These are phyloP conservation scores for Ophiostoma pallidulum DNA, from an alignment of 2,329 filamentous ascomycete species.

Conservation along the genomic window DNA sequence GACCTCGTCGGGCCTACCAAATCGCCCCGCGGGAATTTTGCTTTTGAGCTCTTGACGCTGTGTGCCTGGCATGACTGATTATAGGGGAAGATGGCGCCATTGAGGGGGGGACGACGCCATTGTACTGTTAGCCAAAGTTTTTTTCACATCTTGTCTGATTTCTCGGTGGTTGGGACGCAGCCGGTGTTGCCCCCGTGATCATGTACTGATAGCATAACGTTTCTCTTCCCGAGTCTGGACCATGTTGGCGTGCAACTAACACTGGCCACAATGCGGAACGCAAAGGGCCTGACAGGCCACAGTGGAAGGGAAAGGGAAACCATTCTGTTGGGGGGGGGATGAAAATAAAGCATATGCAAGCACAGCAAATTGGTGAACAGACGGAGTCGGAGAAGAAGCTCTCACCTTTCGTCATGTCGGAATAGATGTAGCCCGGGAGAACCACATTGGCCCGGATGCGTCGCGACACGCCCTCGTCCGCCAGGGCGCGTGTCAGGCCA, in stretches of 20 bases:
- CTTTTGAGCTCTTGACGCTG: neutral
- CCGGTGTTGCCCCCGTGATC: neutral
- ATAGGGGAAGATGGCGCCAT: neutral
- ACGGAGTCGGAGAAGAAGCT: too few relatives aligned
- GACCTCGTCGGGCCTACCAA: constrained; percentile 61
- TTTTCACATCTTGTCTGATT: neutral
- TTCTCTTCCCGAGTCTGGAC: too few relatives aligned
- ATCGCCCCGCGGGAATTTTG: constrained; percentile 53
- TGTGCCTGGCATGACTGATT: neutral
- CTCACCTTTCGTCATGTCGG: constrained; percentile 67
- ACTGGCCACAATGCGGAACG: too few relatives aligned
- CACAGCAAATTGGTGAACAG: too few relatives aligned
- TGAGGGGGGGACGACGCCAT: too few relatives aligned
- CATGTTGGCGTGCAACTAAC: too few relatives aligned
- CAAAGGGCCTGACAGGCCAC: too few relatives aligned
- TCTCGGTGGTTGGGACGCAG: too few relatives aligned
- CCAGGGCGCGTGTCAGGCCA: constrained; percentile 59
- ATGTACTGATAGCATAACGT: constrained; percentile 3
- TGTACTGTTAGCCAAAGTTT: constrained; percentile 7
- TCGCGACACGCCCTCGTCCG: constrained; percentile 48
- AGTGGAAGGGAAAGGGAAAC: too few relatives aligned
- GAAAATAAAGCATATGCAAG: constrained; percentile 1
- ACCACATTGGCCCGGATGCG: constrained; percentile 71
- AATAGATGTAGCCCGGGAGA: constrained; percentile 73
- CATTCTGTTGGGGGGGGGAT: too few relatives aligned